Evolutionary conservation across 1,284 basidiomycete species (phyloP), one percentile per base, ranked within the genome.

Genomic region (Trichosporon faecale): DNA sequence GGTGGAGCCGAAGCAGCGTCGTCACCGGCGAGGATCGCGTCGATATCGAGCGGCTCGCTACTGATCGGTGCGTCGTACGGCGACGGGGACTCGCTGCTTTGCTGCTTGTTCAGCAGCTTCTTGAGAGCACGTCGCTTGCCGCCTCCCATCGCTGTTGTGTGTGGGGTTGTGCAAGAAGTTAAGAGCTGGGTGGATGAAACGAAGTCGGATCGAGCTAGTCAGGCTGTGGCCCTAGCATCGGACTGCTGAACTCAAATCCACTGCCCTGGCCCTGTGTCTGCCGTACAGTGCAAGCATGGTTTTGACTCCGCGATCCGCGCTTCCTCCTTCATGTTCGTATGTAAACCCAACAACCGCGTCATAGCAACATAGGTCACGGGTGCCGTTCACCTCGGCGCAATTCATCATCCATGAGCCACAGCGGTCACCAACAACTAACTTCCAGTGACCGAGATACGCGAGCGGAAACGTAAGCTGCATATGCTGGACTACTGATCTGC

Each of bases 41-140:
- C 57, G 27, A 61, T n/a, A 16, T 61, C 65, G 29, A 61, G 57
- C 57, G 57, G 57, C 57, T 61, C 57, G 31, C 57, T 61, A 18
- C 57, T 44, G 44, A 65, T 33, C 57, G 57, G 57, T 9, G 63
- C 6, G 37, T 31, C 44, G 67, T 49, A 37, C n/a, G 63, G 37
- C 11, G 25, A 27, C 60, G 55, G 23, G 52, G 65, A 29, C 70
- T 68, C 3, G 55, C 29, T 61, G 16, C 6, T 33, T n/a, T 61
- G 57, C 57, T 61, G 57, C 12, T 55, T 9, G 37, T 68, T 68
- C 21, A 82, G 73, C 46, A 83, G 78, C 73, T 83, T 82, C 68
- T 83, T 83, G 21, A 83, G 73, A 11, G 80, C 80, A 65, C 79
- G 72, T 29, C 82, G 79, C 72, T 83, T 83, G 37, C 79, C 76